Evolutionary conservation across 179 eudicot species (phyloP).

Genomic region (Beta macrorhiza): DNA sequence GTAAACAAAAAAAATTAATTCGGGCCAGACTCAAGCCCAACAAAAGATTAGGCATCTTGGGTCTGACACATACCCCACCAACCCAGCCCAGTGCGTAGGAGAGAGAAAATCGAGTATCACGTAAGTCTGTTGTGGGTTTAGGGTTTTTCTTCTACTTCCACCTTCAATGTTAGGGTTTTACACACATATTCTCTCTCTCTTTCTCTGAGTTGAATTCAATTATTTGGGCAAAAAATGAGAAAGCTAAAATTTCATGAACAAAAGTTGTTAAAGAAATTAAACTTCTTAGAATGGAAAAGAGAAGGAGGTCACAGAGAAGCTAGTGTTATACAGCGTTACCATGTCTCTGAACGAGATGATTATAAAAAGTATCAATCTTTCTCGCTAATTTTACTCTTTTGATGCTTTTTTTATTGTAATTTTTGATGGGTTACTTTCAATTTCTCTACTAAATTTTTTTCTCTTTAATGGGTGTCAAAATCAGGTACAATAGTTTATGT

Average conservation of each 20-base stretch:
- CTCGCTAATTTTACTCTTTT: neutral
- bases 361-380: conserved; percentile 15
- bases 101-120: too few species aligned
- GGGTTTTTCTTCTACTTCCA: too few species aligned
- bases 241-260: conserved; percentile 10
- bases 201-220: too few species aligned
- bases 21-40: too few species aligned
- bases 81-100: too few species aligned
- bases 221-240: neutral
- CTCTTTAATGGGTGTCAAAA: neutral
- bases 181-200: too few species aligned
- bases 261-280: conserved; percentile 9
- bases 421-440: conserved; percentile 6
- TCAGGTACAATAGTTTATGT: conserved; percentile 51
- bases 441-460: neutral
- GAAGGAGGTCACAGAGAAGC: conserved; percentile 22
- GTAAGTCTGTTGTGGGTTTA: too few species aligned
- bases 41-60: too few species aligned
- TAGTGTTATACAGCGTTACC: conserved; percentile 16
- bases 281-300: conserved; percentile 21
- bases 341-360: conserved; percentile 17
- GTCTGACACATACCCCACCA: too few species aligned
- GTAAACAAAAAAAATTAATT: too few species aligned
- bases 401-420: neutral
- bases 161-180: too few species aligned